Evolutionary conservation across 2,329 filamentous ascomycete species (phyloP).

Genomic region (Teratosphaeria nubilosa): DNA sequence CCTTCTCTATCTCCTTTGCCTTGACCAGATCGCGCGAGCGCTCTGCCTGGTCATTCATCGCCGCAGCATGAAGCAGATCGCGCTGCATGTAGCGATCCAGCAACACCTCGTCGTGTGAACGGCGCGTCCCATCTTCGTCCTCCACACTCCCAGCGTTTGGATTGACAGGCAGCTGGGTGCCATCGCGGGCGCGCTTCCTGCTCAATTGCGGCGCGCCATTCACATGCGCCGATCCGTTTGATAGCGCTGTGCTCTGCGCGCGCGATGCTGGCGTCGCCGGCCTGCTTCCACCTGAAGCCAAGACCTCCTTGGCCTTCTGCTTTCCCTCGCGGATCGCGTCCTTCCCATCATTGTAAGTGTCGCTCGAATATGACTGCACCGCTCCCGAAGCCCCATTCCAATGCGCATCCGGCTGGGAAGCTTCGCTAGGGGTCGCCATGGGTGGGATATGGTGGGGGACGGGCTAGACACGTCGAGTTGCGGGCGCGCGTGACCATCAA

Average conservation of each 20-base stretch:
- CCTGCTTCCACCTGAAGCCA: conserved; percentile 42
- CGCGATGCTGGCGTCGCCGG: conserved; percentile 25
- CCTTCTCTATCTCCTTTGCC: conserved; percentile 55
- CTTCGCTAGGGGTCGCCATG: background rate
- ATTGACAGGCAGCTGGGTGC: conserved; percentile 32
- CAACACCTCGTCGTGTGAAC: conserved; percentile 26
- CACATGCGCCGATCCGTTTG: conserved; percentile 22
- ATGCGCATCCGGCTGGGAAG: background rate
- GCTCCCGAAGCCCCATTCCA: background rate
- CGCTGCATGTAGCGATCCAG: conserved; percentile 56
- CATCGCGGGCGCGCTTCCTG: conserved; percentile 51
- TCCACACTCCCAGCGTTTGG: background rate
- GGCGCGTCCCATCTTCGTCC: conserved; percentile 4
- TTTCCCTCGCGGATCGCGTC: conserved; percentile 46
- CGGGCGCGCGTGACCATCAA: background rate
- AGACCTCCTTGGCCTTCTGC: conserved; percentile 49
- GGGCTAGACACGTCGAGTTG: background rate
- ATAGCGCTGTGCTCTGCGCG: conserved; percentile 1
- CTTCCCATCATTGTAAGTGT: background rate
- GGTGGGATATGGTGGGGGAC: background rate
- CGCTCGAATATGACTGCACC: background rate
- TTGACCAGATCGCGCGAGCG: conserved; percentile 40
- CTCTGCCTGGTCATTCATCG: conserved; percentile 39
- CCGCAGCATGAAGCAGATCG: conserved; percentile 49
- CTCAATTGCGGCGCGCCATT: conserved; percentile 41